Conservation (phyloP, 495 filamentous ascomycete genomes). For the Penicillium robsamsonii region DNA sequence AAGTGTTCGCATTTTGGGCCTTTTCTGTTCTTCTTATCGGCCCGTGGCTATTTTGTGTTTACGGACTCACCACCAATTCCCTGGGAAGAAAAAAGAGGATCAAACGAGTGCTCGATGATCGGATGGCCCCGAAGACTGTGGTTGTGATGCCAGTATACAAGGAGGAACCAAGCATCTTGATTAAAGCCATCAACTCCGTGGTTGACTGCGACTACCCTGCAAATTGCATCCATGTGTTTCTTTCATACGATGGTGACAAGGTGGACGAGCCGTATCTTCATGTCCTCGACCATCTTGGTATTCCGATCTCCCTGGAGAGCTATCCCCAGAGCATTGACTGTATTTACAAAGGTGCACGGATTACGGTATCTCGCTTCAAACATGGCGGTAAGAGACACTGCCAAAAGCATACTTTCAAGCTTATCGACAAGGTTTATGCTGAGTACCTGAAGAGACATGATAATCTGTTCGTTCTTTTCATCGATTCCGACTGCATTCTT, state of each 20-base stretch:
- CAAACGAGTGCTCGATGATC: conserved; percentile 80
- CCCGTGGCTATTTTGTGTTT: conserved; percentile 92
- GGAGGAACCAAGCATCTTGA: conserved; percentile 79
- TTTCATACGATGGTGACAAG: conserved; percentile 90
- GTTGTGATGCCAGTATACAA: conserved; percentile 98
- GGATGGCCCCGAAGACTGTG: conserved; percentile 88
- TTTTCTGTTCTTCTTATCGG: conserved; percentile 81
- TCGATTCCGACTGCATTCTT: conserved; percentile 97
- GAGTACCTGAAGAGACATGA: conserved; percentile 87
- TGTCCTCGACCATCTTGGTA: conserved; percentile 83
- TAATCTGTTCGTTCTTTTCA: conserved; percentile 93
- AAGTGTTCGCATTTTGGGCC: conserved; percentile 97
- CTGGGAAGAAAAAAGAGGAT: conserved; percentile 78
- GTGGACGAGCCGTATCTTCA: conserved; percentile 88
- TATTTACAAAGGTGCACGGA: conserved; percentile 72
- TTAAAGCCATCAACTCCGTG: conserved; percentile 88
- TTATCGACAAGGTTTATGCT: conserved; percentile 91
- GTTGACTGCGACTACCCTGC: conserved; percentile 94
- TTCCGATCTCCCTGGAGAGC: conserved; percentile 69
- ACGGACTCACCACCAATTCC: conserved; percentile 80
- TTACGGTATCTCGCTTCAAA: conserved; percentile 90
- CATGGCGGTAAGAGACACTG: conserved; percentile 94
- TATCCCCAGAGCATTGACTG: conserved; percentile 94
- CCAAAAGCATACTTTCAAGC: conserved; percentile 90
- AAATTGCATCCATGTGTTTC: conserved; percentile 90